Conservation (phyloP, 1,139 yeast genomes). For the Taiozyma sp. region DNA sequence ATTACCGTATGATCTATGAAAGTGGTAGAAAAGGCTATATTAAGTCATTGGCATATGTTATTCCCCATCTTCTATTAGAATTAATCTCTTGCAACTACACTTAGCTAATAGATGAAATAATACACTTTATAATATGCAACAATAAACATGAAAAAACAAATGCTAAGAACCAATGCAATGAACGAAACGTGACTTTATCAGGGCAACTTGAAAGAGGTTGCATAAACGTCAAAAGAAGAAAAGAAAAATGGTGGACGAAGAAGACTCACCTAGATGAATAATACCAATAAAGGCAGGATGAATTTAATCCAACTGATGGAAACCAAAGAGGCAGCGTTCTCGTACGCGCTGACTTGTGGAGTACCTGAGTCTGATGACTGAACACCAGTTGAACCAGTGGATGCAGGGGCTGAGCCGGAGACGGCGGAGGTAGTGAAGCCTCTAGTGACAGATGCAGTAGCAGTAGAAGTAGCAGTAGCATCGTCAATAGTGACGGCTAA, state of each 20-base stretch:
- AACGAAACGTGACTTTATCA: too few species aligned
- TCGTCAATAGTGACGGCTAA: neutral
- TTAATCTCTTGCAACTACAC: too few species aligned
- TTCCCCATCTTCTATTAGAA: too few species aligned
- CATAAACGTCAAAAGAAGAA: too few species aligned
- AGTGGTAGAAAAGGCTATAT: too few species aligned
- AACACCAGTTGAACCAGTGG: neutral
- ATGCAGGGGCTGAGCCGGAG: neutral
- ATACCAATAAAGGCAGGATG: neutral
- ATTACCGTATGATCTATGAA: too few species aligned
- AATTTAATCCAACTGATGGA: neutral
- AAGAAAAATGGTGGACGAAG: neutral
- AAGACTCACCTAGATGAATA: neutral
- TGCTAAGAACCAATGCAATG: too few species aligned
- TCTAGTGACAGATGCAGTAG: neutral
- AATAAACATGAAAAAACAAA: too few species aligned
- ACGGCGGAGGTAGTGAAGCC: neutral
- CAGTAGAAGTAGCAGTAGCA: neutral
- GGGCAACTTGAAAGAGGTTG: too few species aligned
- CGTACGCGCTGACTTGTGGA: neutral
- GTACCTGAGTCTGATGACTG: neutral
- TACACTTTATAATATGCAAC: too few species aligned
- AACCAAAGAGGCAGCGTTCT: neutral
- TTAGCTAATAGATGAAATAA: too few species aligned
- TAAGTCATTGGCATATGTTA: too few species aligned